Base-by-base conservation (phyloP, 2,329 filamentous ascomycete species). In the Westerdykella aurantiaca region DNA sequence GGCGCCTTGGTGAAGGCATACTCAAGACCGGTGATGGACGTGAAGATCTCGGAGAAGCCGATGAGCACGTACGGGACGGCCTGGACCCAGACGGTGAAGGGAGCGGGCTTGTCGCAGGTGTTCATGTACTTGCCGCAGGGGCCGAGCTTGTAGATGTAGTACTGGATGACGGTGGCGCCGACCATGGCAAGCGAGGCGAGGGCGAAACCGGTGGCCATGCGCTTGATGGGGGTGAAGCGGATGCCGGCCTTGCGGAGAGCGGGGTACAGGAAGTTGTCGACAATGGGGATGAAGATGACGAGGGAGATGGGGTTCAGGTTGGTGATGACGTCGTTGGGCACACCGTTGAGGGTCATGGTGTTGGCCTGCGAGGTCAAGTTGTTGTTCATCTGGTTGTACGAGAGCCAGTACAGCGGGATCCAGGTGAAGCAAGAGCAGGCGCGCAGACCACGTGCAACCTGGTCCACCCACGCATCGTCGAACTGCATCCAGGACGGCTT, bases 1-100 rank as follows among this genome's bases (percentile, higher is more conserved):
- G 86, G 86, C 0, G 85, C 84, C 68, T 88, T 87, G 63, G 82
- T 83, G 71, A 82, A 89, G 29, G 86, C 86, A 51, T 87, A 88
- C 62, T 88, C 85, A 51, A 85, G 79, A 1, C 81, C 81, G 3
- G 78, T 81, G 45, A 81, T 73, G 10, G 72, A 77, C 2, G 76
- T 73, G 50, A 80, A 74, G 56, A 79, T 80, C 57, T 80, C 78
- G 2, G 75, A 77, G 47, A 80, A 71, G 48, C 72, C 78, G 44
- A 78, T 72, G 2, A 81, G 65, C 7, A 78, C 66, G 56, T 76
- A 76, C 5, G 70, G 66, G 1, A 72, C 57, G 11, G 72, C 61
- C 49, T 78, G 75, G 1, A 72, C 61, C 73, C 76, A 79, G 38
- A 88, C 83, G 53, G 80, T 84, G 72, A 88, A 83, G 25, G 74